Evolutionary conservation across 768 basidiomycete species (phyloP), one percentile per base, ranked within the genome.

Genomic region (Hortiboletus campestris): DNA sequence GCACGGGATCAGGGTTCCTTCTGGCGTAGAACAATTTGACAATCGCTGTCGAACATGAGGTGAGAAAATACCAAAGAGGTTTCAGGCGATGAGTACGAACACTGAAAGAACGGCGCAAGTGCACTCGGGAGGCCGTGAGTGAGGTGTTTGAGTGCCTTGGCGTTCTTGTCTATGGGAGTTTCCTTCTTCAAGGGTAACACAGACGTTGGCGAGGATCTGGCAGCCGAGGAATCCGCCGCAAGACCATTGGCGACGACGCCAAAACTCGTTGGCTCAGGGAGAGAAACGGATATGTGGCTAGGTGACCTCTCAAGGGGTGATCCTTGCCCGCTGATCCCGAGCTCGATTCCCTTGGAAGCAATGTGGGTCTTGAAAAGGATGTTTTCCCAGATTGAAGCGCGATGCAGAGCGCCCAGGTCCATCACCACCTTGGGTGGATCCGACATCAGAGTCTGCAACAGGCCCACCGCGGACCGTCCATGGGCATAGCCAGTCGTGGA

Each of bases 301-400:
- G 83, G 78, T 6, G 80, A 79, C 54, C 76, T 76, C 49, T 78
- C 78, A 34, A 78, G 53, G 8, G 84, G 79, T 14, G 83, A 80
- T 14, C 75, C 65, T 35, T 65, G 63, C 14, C 76, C 72, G 5
- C 77, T 78, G 20, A 74, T 63, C 52, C 76, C 71, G 17, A 83
- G 63, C 49, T 80, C 76, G 41, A 85, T 83, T 38, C 84, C 84
- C 61, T 78, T 82, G 16, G 75, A 69, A 16, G 76, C 69, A 39
- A 87, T 71, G 25, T 80, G 82, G 17, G 78, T 75, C 61, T 88
- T 89, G 47, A 97, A 78, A 17, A 84, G 73, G 39, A 92, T 88
- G 62, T 91, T 94, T 73, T 96, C 92, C 89, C 91, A 92, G 7
- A 92, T 82, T 57, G 84, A 86, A 1, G 86, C 83, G 16, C 91